Base-by-base conservation (phyloP, 208 protist genomes). In the Acanthamoeba royreba region DNA sequence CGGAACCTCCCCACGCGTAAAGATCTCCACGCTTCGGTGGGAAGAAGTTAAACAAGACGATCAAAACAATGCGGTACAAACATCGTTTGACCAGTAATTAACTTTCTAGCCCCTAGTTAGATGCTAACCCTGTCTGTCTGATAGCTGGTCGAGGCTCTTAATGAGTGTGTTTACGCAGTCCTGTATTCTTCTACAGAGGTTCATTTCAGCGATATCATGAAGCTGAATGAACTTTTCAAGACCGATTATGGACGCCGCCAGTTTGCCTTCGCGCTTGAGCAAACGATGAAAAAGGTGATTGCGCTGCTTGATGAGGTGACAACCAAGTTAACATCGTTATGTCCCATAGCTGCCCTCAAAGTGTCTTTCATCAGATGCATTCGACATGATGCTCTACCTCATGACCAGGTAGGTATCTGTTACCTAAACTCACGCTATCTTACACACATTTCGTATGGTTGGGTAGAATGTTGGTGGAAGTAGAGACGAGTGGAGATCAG, bases 381-480 rank as follows among this genome's bases (percentile, higher is more conserved):
- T 89, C 38, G 81, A 89, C 53, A 89, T 89, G 81, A 58, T 89
- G 81, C 81, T 89, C 81, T 89, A 89, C 53, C 53, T 89, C 33
- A 89, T 89, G 81, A 58, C 3, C 81, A 22, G 81, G 53, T 89
- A 45, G 19, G 25, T n/a, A 33, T 31, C n/a, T 42, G 33, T 42
- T 47, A 38, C 69, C 7, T 11, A 0, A 28, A 77, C 22, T 11
- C 11, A 9, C 2, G 25, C 52, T 61, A 55, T 55, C 58, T 88
- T 53, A 33, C 61, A 9, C 17, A 22, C 33, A 55, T 88, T 13
- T 53, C 5, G 15, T 33, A 28, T 42, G 46, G 2, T 22, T 42
- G 4, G 9, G 63, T 19, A 83, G 72, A 1, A 83, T 83, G 72
- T 66, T 89, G 81, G 31, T 69, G 33, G 81, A 89, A 19, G 53